A percentile compares a stretch with the other conserved stretches of the same genome.
These are phyloP conservation scores for Rhinocladiella mackenziei DNA, from an alignment of 2,329 filamentous ascomycete species.

Conservation along the genomic window DNA sequence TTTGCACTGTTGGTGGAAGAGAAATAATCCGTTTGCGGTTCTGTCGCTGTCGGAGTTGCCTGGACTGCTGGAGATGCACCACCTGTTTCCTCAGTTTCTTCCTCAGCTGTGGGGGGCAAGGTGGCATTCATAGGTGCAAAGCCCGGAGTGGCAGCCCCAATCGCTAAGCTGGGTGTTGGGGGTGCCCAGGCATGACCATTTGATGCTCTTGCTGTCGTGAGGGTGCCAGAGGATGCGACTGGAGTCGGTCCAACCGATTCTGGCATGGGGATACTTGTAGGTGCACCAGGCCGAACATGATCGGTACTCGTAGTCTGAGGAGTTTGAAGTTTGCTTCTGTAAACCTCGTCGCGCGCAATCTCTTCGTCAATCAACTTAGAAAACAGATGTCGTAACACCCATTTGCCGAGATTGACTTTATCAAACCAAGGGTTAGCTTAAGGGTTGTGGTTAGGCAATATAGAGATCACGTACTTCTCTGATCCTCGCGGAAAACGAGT, in stretches of 20 bases:
- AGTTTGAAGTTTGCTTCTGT: slow-evolving; percentile 65
- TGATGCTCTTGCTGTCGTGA: slow-evolving; percentile 56
- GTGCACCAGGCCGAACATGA: slow-evolving; percentile 25
- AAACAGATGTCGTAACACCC: slow-evolving; percentile 91
- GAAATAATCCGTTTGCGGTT: slow-evolving; percentile 63
- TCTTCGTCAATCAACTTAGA: slow-evolving; percentile 85
- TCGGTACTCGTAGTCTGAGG: slow-evolving; percentile 51
- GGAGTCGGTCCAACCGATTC: slow-evolving; percentile 14
- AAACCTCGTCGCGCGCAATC: slow-evolving; percentile 71
- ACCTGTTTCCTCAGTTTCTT: slow-evolving; percentile 32
- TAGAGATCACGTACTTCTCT: slow-evolving; percentile 83
- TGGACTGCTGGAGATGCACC: slow-evolving; percentile 44
- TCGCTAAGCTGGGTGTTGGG: slow-evolving; percentile 72
- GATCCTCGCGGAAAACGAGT: slow-evolving; percentile 84
- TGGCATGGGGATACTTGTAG: slow-evolving; percentile 25
- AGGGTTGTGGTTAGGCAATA: too few relatives aligned
- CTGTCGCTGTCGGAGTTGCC: slow-evolving; percentile 53
- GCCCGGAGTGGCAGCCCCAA: slow-evolving; percentile 69
- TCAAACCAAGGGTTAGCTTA: too few relatives aligned
- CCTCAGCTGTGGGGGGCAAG: slow-evolving; percentile 35
- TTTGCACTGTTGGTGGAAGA: slow-evolving; percentile 54
- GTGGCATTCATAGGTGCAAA: slow-evolving; percentile 29
- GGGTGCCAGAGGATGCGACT: slow-evolving; percentile 18
- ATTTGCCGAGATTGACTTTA: slow-evolving; percentile 89
- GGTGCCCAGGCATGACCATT: slow-evolving; percentile 60